A percentile compares a stretch with the other conserved stretches of the same genome.
Evolutionary conservation across 1,139 yeast species (phyloP).

Genomic region (Kurtzmaniella quercitrusa): DNA sequence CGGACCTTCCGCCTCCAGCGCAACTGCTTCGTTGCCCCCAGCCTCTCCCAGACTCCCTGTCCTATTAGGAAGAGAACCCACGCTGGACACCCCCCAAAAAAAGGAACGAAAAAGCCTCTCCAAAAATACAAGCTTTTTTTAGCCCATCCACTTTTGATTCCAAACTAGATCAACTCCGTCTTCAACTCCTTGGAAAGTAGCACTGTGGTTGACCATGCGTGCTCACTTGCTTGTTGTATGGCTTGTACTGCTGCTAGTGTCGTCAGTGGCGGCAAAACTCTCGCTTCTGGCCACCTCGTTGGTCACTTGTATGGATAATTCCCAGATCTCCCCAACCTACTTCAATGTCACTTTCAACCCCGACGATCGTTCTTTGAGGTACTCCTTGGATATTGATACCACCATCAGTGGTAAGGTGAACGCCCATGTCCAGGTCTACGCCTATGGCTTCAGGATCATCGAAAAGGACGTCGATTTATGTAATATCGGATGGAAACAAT

Average conservation of each 20-base stretch:
- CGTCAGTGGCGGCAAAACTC: constrained; percentile 24
- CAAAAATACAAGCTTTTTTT: background rate
- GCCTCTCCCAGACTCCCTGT: too few relatives aligned
- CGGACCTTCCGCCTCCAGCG: too few relatives aligned
- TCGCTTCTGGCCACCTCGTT: constrained; percentile 58
- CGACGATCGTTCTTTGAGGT: constrained; percentile 55
- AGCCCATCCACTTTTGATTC: background rate
- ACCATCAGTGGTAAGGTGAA: constrained; percentile 53
- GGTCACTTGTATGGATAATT: constrained; percentile 69
- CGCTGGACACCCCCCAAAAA: too few relatives aligned
- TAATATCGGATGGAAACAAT: constrained; percentile 66
- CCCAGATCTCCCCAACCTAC: constrained; percentile 59
- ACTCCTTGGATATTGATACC: constrained; percentile 58
- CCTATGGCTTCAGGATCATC: constrained; percentile 69
- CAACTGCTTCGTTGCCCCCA: too few relatives aligned
- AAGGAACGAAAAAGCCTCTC: background rate
- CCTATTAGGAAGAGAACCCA: too few relatives aligned
- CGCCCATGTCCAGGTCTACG: constrained; percentile 64
- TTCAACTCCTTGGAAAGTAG: background rate
- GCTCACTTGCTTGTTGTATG: background rate
- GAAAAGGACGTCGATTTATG: constrained; percentile 53
- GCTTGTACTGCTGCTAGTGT: background rate
- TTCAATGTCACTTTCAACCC: constrained; percentile 69
- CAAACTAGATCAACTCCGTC: background rate
- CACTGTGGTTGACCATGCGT: background rate